A percentile compares a stretch with the other conserved stretches of the same genome.
Evolutionary conservation across 805 yeast genomes (phyloP).

Genomic region (Yueomyces sp.): DNA sequence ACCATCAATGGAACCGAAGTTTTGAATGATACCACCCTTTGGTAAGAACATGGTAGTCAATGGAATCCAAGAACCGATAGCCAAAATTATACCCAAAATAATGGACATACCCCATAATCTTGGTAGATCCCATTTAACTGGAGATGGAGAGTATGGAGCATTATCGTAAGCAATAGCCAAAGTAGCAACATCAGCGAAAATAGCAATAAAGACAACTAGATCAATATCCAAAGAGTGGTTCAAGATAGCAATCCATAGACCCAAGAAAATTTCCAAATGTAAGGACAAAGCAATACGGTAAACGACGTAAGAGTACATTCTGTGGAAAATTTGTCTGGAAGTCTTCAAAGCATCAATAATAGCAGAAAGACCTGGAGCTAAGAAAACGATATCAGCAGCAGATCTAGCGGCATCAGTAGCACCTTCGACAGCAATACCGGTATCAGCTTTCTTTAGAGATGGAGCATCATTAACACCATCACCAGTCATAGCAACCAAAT

Average conservation of each 20-base stretch:
- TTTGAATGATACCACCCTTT: constrained; percentile 89
- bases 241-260: constrained; percentile 93
- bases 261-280: constrained; percentile 89
- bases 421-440: constrained; percentile 98
- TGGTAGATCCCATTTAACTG: constrained; percentile 95
- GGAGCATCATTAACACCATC: constrained; percentile 99
- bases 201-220: constrained; percentile 90
- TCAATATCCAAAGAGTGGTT: constrained; percentile 79
- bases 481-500: constrained; percentile 98
- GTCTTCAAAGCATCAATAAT: constrained; percentile 90
- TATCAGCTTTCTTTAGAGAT: constrained; percentile 88
- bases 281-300: constrained; percentile 94
- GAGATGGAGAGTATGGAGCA: constrained; percentile 86
- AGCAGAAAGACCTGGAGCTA: constrained; percentile 91
- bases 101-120: constrained; percentile 96
- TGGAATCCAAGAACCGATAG: constrained; percentile 89
- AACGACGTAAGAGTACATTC: constrained; percentile 96
- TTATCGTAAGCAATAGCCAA: constrained; percentile 95
- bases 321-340: constrained; percentile 95
- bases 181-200: constrained; percentile 95
- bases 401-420: constrained; percentile 95
- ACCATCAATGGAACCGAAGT: constrained; percentile 91
- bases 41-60: constrained; percentile 85
- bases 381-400: constrained; percentile 92
- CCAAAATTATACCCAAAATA: constrained; percentile 71